Conservation (phyloP, 1,284 basidiomycete species). For the Leccinum pachyderme region DNA sequence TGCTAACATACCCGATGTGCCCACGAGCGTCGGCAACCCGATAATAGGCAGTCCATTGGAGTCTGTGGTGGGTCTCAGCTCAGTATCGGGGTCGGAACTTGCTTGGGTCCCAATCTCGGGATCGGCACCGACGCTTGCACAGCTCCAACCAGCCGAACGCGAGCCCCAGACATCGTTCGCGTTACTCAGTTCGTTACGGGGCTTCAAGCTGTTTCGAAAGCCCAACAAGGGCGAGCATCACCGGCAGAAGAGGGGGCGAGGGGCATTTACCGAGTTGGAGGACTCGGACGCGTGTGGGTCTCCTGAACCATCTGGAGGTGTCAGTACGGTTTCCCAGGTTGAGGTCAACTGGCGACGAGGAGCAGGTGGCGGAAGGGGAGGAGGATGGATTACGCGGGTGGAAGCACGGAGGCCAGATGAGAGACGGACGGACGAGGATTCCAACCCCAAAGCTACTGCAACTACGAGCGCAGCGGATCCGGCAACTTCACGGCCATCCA, state of each 20-base stretch:
- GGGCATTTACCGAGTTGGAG: not conserved
- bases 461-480: not conserved
- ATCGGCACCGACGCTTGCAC: no score
- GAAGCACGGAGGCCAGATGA: not conserved
- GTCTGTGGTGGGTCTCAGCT: not conserved
- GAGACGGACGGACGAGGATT: not conserved
- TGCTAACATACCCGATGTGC: constrained; percentile 8
- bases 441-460: constrained; percentile 14
- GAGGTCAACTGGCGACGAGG: not conserved
- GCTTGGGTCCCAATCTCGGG: not conserved
- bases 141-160: constrained; percentile 8
- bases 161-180: constrained; percentile 21
- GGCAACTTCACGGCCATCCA: no score
- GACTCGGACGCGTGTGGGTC: not conserved
- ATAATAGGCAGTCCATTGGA: not conserved
- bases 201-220: constrained; percentile 22
- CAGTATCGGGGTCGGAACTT: no score
- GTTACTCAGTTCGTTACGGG: constrained; percentile 27
- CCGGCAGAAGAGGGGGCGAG: not conserved
- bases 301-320: not conserved
- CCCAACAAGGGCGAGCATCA: not conserved
- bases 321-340: not conserved
- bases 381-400: constrained; percentile 18
- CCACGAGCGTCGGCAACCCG: not conserved
- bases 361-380: not conserved